phyloP scores from a whole-genome alignment of 768 basidiomycete genomes.

The Phylloporus arenicola region DNA sequence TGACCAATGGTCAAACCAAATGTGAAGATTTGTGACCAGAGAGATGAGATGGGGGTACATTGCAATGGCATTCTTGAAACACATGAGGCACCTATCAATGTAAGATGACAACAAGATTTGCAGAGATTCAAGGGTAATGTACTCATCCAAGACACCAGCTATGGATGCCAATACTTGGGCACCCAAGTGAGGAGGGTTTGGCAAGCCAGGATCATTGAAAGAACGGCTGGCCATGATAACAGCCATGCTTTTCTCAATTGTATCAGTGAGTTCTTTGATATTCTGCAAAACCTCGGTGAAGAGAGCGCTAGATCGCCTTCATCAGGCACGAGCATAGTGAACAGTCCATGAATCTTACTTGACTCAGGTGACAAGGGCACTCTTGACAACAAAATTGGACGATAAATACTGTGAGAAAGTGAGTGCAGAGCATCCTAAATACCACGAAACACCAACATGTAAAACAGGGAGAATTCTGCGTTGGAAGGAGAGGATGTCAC shows the following conservation, averaged over 20 bases:
- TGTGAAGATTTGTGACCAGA: constrained; percentile 38
- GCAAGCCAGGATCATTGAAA: constrained; percentile 24
- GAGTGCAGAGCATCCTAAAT: not conserved
- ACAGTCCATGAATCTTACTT: constrained; percentile 37
- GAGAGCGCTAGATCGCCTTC: constrained; percentile 32
- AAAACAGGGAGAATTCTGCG: constrained; percentile 49
- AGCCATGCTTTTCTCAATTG: constrained; percentile 39
- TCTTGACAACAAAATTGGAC: constrained; percentile 55
- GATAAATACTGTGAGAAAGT: constrained; percentile 44
- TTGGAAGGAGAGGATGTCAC: constrained; percentile 50
- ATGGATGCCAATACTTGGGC: constrained; percentile 43
- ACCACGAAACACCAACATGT: constrained; percentile 31
- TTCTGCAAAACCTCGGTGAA: constrained; percentile 44
- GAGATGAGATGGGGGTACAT: constrained; percentile 40
- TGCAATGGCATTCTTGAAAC: constrained; percentile 52
- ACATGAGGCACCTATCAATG: constrained; percentile 42
- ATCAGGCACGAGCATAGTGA: constrained; percentile 6
- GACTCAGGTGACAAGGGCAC: constrained; percentile 43
- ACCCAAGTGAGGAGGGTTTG: constrained; percentile 27
- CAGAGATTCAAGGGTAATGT: constrained; percentile 13
- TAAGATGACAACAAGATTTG: constrained; percentile 13
- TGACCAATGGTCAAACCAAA: constrained; percentile 48
- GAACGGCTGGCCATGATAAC: constrained; percentile 29
- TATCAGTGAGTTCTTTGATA: constrained; percentile 36
- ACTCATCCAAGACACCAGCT: constrained; percentile 49